Conservation (phyloP, 129 eudicot genomes). For the Oenanthe sinensis region DNA sequence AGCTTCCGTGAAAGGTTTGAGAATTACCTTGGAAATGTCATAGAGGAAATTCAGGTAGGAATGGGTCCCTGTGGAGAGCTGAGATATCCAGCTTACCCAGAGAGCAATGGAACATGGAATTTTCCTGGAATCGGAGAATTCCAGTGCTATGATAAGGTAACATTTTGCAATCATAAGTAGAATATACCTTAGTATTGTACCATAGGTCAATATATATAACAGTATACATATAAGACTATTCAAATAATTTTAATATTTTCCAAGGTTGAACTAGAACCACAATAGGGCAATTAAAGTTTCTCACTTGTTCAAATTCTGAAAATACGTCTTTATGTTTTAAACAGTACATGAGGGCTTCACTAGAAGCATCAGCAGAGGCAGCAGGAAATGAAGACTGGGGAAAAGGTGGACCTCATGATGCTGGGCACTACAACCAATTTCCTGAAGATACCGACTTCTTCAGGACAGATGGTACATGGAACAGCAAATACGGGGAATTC, state of each 20-base stretch:
- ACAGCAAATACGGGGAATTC: slow-evolving; percentile 71
- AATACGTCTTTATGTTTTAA: background rate
- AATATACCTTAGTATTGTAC: background rate
- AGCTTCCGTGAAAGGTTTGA: slow-evolving; percentile 67
- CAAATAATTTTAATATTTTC: background rate
- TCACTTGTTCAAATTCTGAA: background rate
- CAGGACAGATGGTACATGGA: slow-evolving; percentile 71
- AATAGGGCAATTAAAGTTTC: background rate
- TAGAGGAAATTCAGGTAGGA: slow-evolving; percentile 95
- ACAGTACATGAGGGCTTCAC: slow-evolving; percentile 94
- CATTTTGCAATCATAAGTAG: background rate
- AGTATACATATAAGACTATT: background rate
- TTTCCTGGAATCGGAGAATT: slow-evolving; percentile 98
- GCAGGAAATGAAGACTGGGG: slow-evolving; percentile 69
- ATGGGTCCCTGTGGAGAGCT: slow-evolving; percentile 99
- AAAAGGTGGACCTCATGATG: slow-evolving; percentile 70
- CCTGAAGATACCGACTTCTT: slow-evolving; percentile 92
- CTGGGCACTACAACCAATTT: slow-evolving; percentile 79
- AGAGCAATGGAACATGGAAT: slow-evolving; percentile 97
- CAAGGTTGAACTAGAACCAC: background rate
- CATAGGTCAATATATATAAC: background rate
- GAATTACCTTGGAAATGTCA: slow-evolving; percentile 67
- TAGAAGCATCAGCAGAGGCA: slow-evolving; percentile 74
- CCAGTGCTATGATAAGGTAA: slow-evolving; percentile 94
- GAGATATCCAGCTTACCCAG: slow-evolving; percentile 97